phyloP scores from a whole-genome alignment of 129 eudicot species.

The Centaurea solstitialis region DNA sequence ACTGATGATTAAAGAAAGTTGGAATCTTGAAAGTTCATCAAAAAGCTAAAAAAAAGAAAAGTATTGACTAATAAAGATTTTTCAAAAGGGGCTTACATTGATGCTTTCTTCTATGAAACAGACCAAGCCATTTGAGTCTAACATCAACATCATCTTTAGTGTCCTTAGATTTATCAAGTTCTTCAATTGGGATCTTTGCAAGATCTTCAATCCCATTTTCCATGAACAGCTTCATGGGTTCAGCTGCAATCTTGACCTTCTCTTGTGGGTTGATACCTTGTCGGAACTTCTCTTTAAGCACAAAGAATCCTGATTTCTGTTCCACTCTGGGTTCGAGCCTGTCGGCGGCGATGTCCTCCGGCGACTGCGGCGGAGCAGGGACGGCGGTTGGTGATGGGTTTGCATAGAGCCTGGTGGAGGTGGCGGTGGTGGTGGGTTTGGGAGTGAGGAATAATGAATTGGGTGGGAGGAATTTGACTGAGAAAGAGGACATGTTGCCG shows the following conservation, averaged over 20 bases:
- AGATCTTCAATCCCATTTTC: slow-evolving; percentile 88
- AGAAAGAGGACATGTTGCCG: slow-evolving; percentile 60
- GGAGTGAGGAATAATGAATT: slow-evolving; percentile 29
- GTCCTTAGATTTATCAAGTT: slow-evolving; percentile 62
- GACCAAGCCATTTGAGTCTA: slow-evolving; percentile 96
- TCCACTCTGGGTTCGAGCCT: slow-evolving; percentile 94
- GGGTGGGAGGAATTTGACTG: slow-evolving; percentile 58
- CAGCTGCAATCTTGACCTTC: slow-evolving; percentile 77
- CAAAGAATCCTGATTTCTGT: slow-evolving; percentile 63
- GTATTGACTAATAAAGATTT: not conserved
- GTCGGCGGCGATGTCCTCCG: slow-evolving; percentile 32
- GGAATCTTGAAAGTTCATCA: not conserved
- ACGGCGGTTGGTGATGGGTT: slow-evolving; percentile 54
- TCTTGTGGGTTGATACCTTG: slow-evolving; percentile 88
- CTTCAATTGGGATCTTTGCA: slow-evolving; percentile 65
- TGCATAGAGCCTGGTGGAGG: slow-evolving; percentile 43
- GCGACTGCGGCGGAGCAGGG: slow-evolving; percentile 31
- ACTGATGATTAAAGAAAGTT: not conserved
- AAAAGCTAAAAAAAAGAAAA: not conserved
- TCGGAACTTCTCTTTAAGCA: slow-evolving; percentile 87
- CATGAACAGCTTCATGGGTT: slow-evolving; percentile 85
- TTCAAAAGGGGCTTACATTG: slow-evolving; percentile 60
- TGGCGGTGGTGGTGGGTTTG: slow-evolving; percentile 6
- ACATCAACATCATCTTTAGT: slow-evolving; percentile 92
- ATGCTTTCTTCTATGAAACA: slow-evolving; percentile 92